These are phyloP conservation scores for Fusarium keratoplasticum DNA, from an alignment of 2,329 filamentous ascomycete species.

Conservation along the genomic window DNA sequence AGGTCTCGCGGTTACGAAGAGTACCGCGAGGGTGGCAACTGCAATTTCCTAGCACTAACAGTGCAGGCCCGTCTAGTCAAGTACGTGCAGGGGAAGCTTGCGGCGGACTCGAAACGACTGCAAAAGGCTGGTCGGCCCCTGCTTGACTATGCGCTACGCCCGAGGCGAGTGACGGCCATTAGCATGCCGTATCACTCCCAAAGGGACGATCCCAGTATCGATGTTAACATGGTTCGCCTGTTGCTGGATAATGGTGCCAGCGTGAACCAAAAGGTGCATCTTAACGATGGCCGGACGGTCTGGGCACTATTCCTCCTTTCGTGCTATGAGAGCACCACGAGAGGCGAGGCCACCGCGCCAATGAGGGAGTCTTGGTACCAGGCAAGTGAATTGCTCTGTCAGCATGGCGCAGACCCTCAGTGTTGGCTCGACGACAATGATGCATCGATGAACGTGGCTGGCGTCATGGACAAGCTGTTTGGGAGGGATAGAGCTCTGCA, in stretches of 20 bases:
- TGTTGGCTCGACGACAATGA: not conserved
- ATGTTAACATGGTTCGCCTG: not conserved
- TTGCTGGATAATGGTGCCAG: not conserved
- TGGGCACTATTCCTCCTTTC: not conserved
- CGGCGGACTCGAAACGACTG: not conserved
- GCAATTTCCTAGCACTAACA: not conserved
- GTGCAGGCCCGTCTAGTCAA: not conserved
- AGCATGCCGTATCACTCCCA: slow-evolving; percentile 3
- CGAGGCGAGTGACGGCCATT: slow-evolving; percentile 5
- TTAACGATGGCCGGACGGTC: not conserved
- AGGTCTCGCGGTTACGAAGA: not conserved
- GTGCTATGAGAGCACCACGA: not conserved
- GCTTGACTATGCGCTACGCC: slow-evolving; percentile 9
- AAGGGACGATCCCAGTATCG: slow-evolving; percentile 1
- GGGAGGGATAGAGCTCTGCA: not conserved
- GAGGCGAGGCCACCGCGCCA: not conserved
- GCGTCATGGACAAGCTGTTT: not conserved
- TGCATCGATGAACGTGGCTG: not conserved
- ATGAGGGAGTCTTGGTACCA: not conserved
- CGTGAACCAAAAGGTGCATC: not conserved
- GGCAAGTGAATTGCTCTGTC: not conserved
- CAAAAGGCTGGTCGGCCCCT: not conserved
- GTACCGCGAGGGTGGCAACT: not conserved
- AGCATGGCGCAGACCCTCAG: not conserved
- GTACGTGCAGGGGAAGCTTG: not conserved